A percentile compares a stretch with the other conserved stretches of the same genome.
phyloP scores from a whole-genome alignment of 179 eudicot genomes.

The Vitellaria paradoxa region DNA sequence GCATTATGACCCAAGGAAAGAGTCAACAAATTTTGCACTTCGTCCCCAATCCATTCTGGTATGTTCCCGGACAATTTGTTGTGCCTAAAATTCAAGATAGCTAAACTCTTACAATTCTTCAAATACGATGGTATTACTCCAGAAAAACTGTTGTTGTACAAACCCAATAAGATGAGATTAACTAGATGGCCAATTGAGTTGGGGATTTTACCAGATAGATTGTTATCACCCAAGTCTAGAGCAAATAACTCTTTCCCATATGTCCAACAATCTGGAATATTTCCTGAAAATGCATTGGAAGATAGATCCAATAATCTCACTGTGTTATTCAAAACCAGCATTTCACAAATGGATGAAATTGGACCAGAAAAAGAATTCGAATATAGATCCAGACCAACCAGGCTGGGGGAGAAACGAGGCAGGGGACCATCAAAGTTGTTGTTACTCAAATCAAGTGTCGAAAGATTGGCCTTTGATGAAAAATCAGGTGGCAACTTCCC shows the following conservation, averaged over 20 bases:
- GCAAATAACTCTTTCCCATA: neutral
- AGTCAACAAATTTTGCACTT: neutral
- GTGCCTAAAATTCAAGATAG: constrained; percentile 17
- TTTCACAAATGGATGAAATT: neutral
- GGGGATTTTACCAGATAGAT: neutral
- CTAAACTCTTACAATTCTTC: constrained; percentile 18
- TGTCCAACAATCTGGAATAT: neutral
- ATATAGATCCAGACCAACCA: neutral
- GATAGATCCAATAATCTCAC: too few species aligned
- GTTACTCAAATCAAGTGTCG: neutral
- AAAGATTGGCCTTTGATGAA: neutral
- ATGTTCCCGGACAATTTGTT: constrained; percentile 26
- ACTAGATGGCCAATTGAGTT: neutral
- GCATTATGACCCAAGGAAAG: neutral
- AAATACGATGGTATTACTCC: constrained; percentile 1
- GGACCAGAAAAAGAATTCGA: neutral
- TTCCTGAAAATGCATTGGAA: too few species aligned
- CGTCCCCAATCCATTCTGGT: constrained; percentile 22
- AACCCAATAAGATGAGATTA: neutral
- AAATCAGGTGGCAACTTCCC: neutral
- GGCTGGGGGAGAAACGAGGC: neutral
- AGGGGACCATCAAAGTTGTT: constrained; percentile 5
- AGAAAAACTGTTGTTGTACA: neutral
- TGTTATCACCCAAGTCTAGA: neutral
- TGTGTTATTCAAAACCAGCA: neutral